Percentiles rank a stretch among this genome's conserved stretches.
These are phyloP conservation scores for Eragrostis tef DNA, from an alignment of 202 grass and related monocot species.

Conservation along the genomic window DNA sequence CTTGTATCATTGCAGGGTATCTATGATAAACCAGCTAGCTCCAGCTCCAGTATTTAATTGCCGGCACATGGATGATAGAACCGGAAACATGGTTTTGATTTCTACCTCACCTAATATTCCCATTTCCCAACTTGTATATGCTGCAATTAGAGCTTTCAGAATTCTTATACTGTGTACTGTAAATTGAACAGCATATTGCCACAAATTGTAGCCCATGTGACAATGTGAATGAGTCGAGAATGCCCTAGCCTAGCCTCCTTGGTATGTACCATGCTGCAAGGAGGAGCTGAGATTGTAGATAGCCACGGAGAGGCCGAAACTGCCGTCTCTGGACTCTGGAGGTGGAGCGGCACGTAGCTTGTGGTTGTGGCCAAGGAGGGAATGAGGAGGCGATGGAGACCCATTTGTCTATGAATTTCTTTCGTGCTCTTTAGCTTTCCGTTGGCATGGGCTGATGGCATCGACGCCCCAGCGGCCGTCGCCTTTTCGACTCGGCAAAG, in stretches of 20 bases:
- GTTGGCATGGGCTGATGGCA: constrained; percentile 27
- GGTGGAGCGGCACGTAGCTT: background rate
- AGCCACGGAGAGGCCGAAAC: no score
- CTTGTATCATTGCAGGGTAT: background rate
- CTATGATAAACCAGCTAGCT: background rate
- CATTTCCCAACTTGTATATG: background rate
- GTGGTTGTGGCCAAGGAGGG: background rate
- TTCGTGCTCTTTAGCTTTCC: constrained; percentile 16
- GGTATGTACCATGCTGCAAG: no score
- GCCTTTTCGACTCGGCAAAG: constrained; percentile 2
- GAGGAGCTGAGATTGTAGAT: no score
- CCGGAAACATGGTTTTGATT: constrained; percentile 13
- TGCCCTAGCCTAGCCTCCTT: background rate
- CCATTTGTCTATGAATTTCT: background rate
- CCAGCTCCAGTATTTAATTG: background rate
- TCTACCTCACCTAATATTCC: constrained; percentile 41
- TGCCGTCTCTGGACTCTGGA: no score
- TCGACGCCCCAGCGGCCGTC: constrained; percentile 38
- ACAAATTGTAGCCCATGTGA: background rate
- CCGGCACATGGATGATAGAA: constrained; percentile 34
- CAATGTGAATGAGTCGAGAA: background rate
- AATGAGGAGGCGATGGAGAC: background rate
- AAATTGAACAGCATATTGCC: no score
- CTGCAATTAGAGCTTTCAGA: background rate
- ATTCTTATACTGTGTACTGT: background rate